Evolutionary conservation across 2,329 filamentous ascomycete genomes (phyloP), one percentile per base, ranked within the genome.

Genomic region (Proliferodiscus dingleyae): DNA sequence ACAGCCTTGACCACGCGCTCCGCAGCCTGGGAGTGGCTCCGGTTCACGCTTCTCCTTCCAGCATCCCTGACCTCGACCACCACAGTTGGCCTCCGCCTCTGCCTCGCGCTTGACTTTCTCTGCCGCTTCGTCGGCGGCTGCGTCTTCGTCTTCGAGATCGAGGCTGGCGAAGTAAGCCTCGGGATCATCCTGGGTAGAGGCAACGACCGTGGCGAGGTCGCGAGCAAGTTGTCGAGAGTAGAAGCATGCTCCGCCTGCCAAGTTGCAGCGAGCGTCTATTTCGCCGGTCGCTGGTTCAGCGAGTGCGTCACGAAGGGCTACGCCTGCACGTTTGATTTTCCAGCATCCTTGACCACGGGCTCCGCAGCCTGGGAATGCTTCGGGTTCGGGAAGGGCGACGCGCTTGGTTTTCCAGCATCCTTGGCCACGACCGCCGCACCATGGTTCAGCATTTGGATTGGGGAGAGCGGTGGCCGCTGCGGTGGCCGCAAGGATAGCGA

Each of bases 201-300:
- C 37, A 28, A 49, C 51, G 46, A 63, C 63, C 13, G 61, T 51
- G 24, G 68, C 60, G 22, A 68, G 57, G 10, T 64, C 64, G 40
- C 66, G 64, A 37, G 66, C 66, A 15, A 65, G 66, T 51, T 68
- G 69, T 60, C 68, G 69, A 44, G 64, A 63, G 56, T 69, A 68
- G 60, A 61, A 67, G 67, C 73, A 75, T 19, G 63, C 52, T 53
- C 68, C 61, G 26, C 71, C 70, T 23, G 61, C 61, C 29, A 62
- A 58, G 50, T 64, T 52, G 57, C 71, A 72, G 53, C 62, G 64
- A 9, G 50, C 41, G 18, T 41, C 38, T 16, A 29, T 28, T 8
- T 11, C 13, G 24, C 21, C 34, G 10, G 24, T 15, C 3, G 30
- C 33, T 15, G 47, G 50, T 34, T 61, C 48, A 26, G 55, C 55